phyloP scores from a whole-genome alignment of 257 asterid species.

The Misopates orontium region DNA sequence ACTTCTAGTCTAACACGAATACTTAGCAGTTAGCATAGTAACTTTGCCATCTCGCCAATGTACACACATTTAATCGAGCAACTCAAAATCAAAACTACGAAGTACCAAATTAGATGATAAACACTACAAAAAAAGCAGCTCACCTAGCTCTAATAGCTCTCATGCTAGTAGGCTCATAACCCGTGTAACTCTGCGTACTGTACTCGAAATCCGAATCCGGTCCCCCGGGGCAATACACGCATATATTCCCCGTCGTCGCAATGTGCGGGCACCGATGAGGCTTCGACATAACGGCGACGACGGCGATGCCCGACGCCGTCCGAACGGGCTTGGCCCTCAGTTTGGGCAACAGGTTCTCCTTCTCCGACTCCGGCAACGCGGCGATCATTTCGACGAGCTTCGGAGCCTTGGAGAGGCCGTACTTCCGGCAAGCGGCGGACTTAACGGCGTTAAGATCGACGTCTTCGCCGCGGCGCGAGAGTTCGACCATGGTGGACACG shows the following conservation, averaged over 20 bases:
- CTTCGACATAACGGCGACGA: constrained; percentile 99
- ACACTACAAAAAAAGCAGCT: neutral
- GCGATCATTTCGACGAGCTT: constrained; percentile 98
- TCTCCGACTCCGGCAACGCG: constrained; percentile 90
- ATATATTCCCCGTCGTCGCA: constrained; percentile 95
- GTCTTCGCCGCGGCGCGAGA: constrained; percentile 76
- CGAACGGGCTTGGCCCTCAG: constrained; percentile 95
- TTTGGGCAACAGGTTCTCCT: constrained; percentile 82
- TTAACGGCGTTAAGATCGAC: constrained; percentile 91
- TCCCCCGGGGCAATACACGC: constrained; percentile 98
- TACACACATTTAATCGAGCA: too few species aligned
- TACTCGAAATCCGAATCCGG: constrained; percentile 99
- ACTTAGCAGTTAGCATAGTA: too few species aligned
- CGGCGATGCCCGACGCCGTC: constrained; percentile 97
- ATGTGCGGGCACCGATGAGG: constrained; percentile 99
- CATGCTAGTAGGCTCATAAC: constrained; percentile 99
- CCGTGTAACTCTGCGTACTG: constrained; percentile 97
- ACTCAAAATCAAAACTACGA: neutral
- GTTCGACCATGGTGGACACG: constrained; percentile 84
- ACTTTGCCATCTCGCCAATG: too few species aligned
- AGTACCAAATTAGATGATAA: neutral
- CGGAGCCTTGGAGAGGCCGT: constrained; percentile 90
- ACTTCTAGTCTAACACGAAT: too few species aligned
- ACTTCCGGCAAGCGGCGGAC: constrained; percentile 89
- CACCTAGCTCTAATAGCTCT: constrained; percentile 98